These are phyloP conservation scores for Ormosia semicastrata DNA, from an alignment of 306 rosid species.

Conservation along the genomic window DNA sequence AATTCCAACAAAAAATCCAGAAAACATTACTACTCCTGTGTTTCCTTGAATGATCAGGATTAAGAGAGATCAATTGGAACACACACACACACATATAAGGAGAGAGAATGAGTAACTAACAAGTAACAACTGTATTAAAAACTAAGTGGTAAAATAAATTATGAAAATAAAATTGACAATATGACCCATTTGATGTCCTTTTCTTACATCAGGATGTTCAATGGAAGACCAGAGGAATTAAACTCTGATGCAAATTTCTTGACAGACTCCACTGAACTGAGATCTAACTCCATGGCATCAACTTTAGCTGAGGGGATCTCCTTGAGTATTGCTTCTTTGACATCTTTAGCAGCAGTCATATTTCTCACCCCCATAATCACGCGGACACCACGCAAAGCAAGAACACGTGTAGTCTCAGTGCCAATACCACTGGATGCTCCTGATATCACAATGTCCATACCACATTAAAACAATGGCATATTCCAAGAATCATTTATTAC, in stretches of 20 bases:
- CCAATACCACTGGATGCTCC: slow-evolving; percentile 96
- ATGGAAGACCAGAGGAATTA: slow-evolving; percentile 60
- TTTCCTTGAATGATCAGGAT: slow-evolving; percentile 11
- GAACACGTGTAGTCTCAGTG: slow-evolving; percentile 79
- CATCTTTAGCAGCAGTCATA: slow-evolving; percentile 50
- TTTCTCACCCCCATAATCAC: slow-evolving; percentile 87
- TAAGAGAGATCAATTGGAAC: neutral
- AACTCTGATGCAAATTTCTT: slow-evolving; percentile 72
- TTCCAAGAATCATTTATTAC: neutral
- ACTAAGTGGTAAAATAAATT: neutral
- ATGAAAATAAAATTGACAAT: neutral
- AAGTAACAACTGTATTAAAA: neutral
- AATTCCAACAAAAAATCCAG: slow-evolving; percentile 34
- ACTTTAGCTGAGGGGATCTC: slow-evolving; percentile 74
- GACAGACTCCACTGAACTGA: slow-evolving; percentile 69
- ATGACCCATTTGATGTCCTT: neutral
- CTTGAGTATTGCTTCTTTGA: slow-evolving; percentile 61
- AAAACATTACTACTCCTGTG: slow-evolving; percentile 22
- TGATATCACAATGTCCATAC: slow-evolving; percentile 33
- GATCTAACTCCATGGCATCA: slow-evolving; percentile 83
- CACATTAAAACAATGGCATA: slow-evolving; percentile 10
- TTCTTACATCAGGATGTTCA: slow-evolving; percentile 86
- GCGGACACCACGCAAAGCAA: slow-evolving; percentile 80
- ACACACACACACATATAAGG: neutral
- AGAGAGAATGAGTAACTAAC: neutral